Evolutionary conservation across 73 alveolate genomes (phyloP), one percentile per base, ranked within the genome.

Genomic region (Paramecium biaurelia): DNA sequence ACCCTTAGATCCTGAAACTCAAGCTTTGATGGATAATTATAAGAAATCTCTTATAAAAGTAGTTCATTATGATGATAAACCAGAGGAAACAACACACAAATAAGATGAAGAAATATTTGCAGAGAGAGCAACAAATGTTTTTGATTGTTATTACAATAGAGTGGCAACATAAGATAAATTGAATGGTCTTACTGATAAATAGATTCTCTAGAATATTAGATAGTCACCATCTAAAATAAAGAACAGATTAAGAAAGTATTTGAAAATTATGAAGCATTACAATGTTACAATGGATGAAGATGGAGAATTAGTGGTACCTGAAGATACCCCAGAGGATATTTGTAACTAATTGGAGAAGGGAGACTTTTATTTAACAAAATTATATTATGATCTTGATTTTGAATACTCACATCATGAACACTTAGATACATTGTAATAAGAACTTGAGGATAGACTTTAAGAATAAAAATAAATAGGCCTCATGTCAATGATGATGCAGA

Each of bases 111-210:
- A 79, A 43, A 9, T 7, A 21, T 79, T 79, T 79, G 3, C 18
- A 30, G 43, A 45, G 15, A 79, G 90, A 79, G 70, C 90, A 38
- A 38, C 47, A 79, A 79, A 79, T 79, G 90, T 79, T 11, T 79
- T 79, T 43, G 18, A 79, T 38, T 79, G 76, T 24, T 79, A 79
- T 79, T 79, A 79, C 28, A n/a, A 18, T n/a, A 79, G 74, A 79
- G 74, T 45, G 2, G n/a, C 90, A 23, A 34, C 49, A 9, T 14
- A 45, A 24, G 90, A 79, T 79, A 79, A 79, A 45, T 43, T 79
- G 56, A 24, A 42, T 21, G 76, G 76, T 37, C 43, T 79, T 10
- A 79, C 35, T 23, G 90, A 79, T 45, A 24, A 26, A 38, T 79
- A 79, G 56, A 43, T 79, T 21, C 24, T 79, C 21, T 24, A 79